Conservation (phyloP, 2,329 filamentous ascomycete genomes). For the Penicillium hesseltinei region DNA sequence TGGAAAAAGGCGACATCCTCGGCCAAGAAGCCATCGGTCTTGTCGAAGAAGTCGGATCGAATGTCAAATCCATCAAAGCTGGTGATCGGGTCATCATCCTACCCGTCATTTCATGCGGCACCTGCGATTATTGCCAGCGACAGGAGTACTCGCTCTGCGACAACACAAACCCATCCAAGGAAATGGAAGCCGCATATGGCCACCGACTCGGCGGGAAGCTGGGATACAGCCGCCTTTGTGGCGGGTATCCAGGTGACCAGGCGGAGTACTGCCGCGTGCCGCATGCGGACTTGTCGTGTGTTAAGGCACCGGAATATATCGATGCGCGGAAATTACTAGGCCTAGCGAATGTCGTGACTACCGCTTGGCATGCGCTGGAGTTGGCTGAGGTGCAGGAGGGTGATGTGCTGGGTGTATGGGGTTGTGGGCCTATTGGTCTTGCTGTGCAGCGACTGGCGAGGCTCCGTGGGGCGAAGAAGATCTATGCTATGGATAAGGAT, state of each 20-base stretch:
- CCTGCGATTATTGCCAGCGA: constrained; percentile 31
- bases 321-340: constrained; percentile 31
- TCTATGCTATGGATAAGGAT: constrained; percentile 38
- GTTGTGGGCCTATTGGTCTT: constrained; percentile 33
- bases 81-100: constrained; percentile 34
- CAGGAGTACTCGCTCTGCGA: constrained; percentile 35
- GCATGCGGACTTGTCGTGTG: constrained; percentile 33
- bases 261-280: constrained; percentile 39
- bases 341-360: constrained; percentile 31
- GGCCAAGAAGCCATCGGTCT: constrained; percentile 33
- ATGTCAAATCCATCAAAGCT: constrained; percentile 21
- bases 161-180: constrained; percentile 29
- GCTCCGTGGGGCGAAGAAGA: constrained; percentile 31
- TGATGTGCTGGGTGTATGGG: constrained; percentile 35
- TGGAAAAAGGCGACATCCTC: constrained; percentile 31
- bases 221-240: constrained; percentile 33
- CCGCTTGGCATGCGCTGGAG: constrained; percentile 36
- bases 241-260: constrained; percentile 38
- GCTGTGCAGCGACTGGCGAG: constrained; percentile 30
- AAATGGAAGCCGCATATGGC: constrained; percentile 30
- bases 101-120: constrained; percentile 32
- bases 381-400: constrained; percentile 32
- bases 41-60: constrained; percentile 28
- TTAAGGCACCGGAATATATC: constrained; percentile 28
- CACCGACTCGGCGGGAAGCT: constrained; percentile 33